Conservation (phyloP, 345 rosid genomes). For the sweet orange (Citrus sinensis) region DVS_A1.0 CM039163.1:49286501-49287000, state of each 20-base stretch:
- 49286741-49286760: constrained; percentile 46
- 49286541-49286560: not conserved
- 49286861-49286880: not conserved
- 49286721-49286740: constrained; percentile 47
- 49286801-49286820: constrained; percentile 58
- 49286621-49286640: not conserved
- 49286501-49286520: not conserved
- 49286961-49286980: not conserved
- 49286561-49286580: not conserved
- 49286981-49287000: not conserved
- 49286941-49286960: not conserved
- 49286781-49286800: constrained; percentile 59
- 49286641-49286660: not conserved
- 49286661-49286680: not conserved
- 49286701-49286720: constrained; percentile 19
- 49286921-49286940: not conserved
- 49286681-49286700: not conserved
- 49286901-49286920: not conserved
- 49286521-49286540: not conserved
- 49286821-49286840: constrained; percentile 68
- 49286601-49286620: not conserved
- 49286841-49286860: constrained; percentile 49
- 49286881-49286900: not conserved
- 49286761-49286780: constrained; percentile 42
- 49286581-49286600: not conserved